Base-by-base conservation (phyloP, 2,329 filamentous ascomycete genomes). In the Clonostachys rhizophaga region DNA sequence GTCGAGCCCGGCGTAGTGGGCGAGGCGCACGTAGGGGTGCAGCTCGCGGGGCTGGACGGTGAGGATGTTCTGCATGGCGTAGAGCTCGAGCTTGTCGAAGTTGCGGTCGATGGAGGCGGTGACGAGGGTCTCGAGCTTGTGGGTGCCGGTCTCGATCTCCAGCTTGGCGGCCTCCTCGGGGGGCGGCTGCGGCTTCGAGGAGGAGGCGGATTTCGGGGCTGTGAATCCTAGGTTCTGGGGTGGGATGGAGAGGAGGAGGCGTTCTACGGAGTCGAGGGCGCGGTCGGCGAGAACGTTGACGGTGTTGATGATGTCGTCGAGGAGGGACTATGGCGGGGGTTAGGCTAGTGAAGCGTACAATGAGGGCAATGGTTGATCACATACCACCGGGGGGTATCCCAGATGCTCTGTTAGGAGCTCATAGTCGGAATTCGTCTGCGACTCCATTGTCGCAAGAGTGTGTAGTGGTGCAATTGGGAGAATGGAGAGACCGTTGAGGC, bases 221-320 rank as follows among this genome's bases (percentile, higher is more conserved):
- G 58, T 76, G 71, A 96, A 97, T n/a, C 94, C 94, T 34, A 99
- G 80, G 13, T 82, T 77, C 24, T 84, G 75, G 0, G 91, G 87
- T 2, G 87, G 81, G 4, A 87, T 85, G 44, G 79, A 78, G 43
- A 89, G 75, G 17, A 99, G 83, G 2, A 89, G 89, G 47, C 83
- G 81, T 67, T 97, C 94, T 54, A 97, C 84, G 50, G 87, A 89
- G 59, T 89, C 89, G 59, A 96, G 84, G 46, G 90, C 91, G 65
- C 87, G 87, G 68, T 95, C 94, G 59, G 94, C 87, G 58, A 96
- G 81, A 60, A 92, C 89, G 72, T 97, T 99, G 66, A 96, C 84
- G 47, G 87, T 88, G 74, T 97, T 96, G 72, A 97, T 96, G 58
- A 97, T 91, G 70, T 97, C 92, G 80, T 99, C 94, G 61, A 99